Base-by-base conservation (phyloP, 495 filamentous ascomycete species). In the Hypoxylon subgilvum region DNA sequence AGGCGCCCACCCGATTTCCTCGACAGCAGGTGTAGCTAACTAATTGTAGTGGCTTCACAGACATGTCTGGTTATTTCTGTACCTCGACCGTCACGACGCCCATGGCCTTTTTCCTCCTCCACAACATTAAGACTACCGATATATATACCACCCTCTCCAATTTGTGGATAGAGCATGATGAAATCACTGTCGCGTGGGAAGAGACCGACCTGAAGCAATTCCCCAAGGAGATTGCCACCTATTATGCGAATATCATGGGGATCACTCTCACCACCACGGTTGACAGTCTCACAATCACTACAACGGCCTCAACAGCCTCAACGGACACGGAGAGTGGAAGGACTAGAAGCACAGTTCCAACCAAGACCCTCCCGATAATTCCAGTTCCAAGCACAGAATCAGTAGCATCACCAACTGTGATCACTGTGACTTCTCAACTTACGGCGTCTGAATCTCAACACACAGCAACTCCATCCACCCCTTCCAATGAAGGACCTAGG, bases 71-170 rank as follows among this genome's bases (percentile, higher is more conserved):
- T 22, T 50, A 42, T 27, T 57, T 43, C 18, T 69, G 66, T 25
- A 67, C 63, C 18, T 66, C 63, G 6, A 32, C 48, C 6, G 41
- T 67, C 19, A 58, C 55, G 8, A 64, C 42, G n/a, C 66, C 63
- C 0, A 63, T 69, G 59, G 51, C 55, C 7, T 66, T 69, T 21
- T 48, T 69, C 6, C 52, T 69, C 40, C 23, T 51, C 17, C 51
- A 63, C 0, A 59, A 69, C 12, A 61, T 67, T 30, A 48, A 51
- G 18, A 64, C 66, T 23, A 32, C 52, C 27, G 59, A 69, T 28
- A 44, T 69, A 17, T 69, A 69, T 35, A 69, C 66, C 0, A 64
- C 63, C 1, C 27, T 69, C 10, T 57, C 66, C 19, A 21, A 61
- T 35, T 40, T 63, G 21, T 58, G 43, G 54, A 67, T 67, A 25